These are phyloP conservation scores for Populus tremula DNA, from an alignment of 345 rosid genomes.

Conservation along the genomic window DNA sequence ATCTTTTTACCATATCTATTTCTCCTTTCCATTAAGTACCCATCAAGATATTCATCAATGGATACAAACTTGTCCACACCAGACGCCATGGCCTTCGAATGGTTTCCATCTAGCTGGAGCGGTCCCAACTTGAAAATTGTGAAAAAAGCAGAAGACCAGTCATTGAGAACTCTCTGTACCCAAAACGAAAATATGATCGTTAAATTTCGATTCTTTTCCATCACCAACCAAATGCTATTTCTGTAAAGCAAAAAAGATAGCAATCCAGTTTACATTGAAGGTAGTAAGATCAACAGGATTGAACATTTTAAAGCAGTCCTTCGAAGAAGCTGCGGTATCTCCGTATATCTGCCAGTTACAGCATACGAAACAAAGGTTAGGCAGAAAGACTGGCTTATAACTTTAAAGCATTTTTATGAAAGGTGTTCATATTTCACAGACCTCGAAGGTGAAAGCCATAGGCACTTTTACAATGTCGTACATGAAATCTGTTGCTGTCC, in stretches of 20 bases:
- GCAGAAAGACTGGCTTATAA: background rate
- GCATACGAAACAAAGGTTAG: background rate
- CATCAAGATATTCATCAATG: conserved; percentile 86
- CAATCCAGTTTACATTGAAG: conserved; percentile 54
- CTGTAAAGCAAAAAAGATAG: background rate
- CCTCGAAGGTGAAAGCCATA: conserved; percentile 99
- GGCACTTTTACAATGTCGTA: conserved; percentile 77
- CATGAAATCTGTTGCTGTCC: conserved; percentile 97
- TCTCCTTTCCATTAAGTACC: conserved; percentile 81
- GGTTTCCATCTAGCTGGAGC: conserved; percentile 35
- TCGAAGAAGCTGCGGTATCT: conserved; percentile 53
- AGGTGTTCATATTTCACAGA: conserved; percentile 33
- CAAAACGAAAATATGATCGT: conserved; percentile 1
- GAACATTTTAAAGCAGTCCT: conserved; percentile 95
- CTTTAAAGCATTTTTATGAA: background rate
- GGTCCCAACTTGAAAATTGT: conserved; percentile 64
- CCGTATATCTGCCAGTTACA: conserved; percentile 70
- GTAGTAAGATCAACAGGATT: conserved; percentile 74
- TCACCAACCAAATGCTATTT: background rate
- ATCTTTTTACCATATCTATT: conserved; percentile 77
- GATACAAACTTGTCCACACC: conserved; percentile 63
- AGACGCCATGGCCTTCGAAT: conserved; percentile 33
- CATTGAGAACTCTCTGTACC: conserved; percentile 75
- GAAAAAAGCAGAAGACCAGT: conserved; percentile 88
- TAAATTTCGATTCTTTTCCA: background rate